Conservation (phyloP, 192 early-diverging fungal species). For the Dissophora ornata region DNA sequence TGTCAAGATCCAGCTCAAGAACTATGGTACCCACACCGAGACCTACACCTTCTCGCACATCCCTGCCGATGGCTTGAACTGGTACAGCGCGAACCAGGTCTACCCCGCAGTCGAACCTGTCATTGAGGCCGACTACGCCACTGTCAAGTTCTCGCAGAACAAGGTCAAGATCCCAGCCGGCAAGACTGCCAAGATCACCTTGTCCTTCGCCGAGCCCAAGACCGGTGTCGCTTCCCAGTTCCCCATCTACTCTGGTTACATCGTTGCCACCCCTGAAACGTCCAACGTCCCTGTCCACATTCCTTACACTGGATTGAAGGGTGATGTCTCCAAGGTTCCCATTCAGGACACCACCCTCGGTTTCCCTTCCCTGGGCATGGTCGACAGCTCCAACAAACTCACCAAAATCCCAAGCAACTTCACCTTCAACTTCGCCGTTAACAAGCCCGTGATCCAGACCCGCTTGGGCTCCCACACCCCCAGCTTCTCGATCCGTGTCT, state of each 20-base stretch:
- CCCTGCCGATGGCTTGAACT: constrained; percentile 30
- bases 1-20: constrained; percentile 53
- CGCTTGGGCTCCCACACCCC: constrained; percentile 48
- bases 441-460: constrained; percentile 4
- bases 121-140: constrained; percentile 35
- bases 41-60: constrained; percentile 55
- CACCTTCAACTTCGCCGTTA: constrained; percentile 17
- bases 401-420: neutral
- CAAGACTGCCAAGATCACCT: constrained; percentile 35
- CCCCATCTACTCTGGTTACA: constrained; percentile 25
- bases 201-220: constrained; percentile 54
- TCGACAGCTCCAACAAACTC: neutral
- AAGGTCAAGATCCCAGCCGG: constrained; percentile 48
- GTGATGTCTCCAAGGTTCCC: constrained; percentile 28
- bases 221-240: constrained; percentile 4
- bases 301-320: constrained; percentile 40
- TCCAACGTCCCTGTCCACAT: constrained; percentile 15
- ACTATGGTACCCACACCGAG: constrained; percentile 37
- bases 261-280: constrained; percentile 24
- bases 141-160: constrained; percentile 36
- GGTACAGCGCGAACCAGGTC: constrained; percentile 28
- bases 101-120: constrained; percentile 21
- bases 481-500: constrained; percentile 21
- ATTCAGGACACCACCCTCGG: constrained; percentile 21
- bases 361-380: constrained; percentile 10